Conservation (phyloP, 225 moss, liverwort and hornwort species). For the Anthoceros angustus region DNA sequence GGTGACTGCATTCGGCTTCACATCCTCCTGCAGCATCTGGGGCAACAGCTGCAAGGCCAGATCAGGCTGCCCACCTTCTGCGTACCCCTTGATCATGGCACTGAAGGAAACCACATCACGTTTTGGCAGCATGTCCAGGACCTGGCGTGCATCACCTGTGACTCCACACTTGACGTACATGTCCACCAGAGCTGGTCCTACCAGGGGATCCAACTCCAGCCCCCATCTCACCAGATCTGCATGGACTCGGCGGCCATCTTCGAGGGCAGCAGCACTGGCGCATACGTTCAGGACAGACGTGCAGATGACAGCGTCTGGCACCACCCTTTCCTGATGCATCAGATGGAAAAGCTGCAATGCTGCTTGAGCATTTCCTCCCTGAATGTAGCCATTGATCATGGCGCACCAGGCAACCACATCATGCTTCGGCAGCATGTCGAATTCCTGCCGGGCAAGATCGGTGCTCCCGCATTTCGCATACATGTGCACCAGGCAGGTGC, state of each 20-base stretch:
- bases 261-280: slow-evolving; percentile 19
- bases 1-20: slow-evolving; percentile 28
- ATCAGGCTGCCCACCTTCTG: slow-evolving; percentile 25
- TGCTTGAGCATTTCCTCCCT: background rate
- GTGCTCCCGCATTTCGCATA: slow-evolving; percentile 2
- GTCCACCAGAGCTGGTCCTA: slow-evolving; percentile 29
- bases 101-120: slow-evolving; percentile 26
- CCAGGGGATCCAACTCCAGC: slow-evolving; percentile 17
- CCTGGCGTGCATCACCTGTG: slow-evolving; percentile 29
- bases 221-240: slow-evolving; percentile 14
- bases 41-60: slow-evolving; percentile 25
- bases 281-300: slow-evolving; percentile 33
- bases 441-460: slow-evolving; percentile 3
- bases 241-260: slow-evolving; percentile 23
- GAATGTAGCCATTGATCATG: slow-evolving; percentile 1
- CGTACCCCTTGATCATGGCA: slow-evolving; percentile 10
- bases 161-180: slow-evolving; percentile 44
- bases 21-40: slow-evolving; percentile 23
- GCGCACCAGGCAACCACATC: slow-evolving; percentile 3
- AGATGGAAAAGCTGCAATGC: slow-evolving; percentile 16
- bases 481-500: background rate
- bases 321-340: slow-evolving; percentile 21
- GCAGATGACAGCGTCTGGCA: slow-evolving; percentile 29
- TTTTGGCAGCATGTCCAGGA: slow-evolving; percentile 29
- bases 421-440: background rate